Percentiles rank a stretch among this genome's conserved stretches.
Conservation (phyloP, 2,329 filamentous ascomycete species). For the Hypomyces rosellus region DNA sequence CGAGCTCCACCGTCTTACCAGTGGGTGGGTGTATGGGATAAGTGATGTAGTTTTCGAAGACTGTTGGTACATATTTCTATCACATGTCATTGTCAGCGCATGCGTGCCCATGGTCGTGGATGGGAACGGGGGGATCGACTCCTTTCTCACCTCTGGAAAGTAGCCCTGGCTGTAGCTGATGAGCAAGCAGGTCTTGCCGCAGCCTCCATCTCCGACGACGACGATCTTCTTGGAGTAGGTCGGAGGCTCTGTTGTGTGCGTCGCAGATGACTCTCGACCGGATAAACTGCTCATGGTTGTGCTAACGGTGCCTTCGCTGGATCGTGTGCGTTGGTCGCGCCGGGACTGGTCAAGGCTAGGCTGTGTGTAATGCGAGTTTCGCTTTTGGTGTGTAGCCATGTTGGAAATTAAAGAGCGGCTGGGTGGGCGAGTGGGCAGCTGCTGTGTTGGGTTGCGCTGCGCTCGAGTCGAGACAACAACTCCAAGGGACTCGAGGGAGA, state of each 20-base stretch:
- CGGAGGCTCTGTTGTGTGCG: constrained; percentile 82
- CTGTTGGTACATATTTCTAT: constrained; percentile 98
- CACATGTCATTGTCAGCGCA: not conserved
- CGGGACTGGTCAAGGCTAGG: constrained; percentile 32
- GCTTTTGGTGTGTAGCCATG: constrained; percentile 50
- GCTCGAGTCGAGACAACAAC: too few relatives aligned
- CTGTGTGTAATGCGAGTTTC: constrained; percentile 46
- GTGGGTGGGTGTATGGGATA: constrained; percentile 82
- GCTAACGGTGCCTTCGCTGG: constrained; percentile 86
- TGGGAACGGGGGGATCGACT: not conserved
- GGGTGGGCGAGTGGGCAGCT: too few relatives aligned
- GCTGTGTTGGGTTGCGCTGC: too few relatives aligned
- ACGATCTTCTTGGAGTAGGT: constrained; percentile 99
- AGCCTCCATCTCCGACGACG: constrained; percentile 94
- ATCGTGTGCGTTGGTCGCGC: constrained; percentile 52
- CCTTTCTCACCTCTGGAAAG: constrained; percentile 79
- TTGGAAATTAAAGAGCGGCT: not conserved
- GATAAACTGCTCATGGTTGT: constrained; percentile 72
- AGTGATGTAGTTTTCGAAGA: constrained; percentile 99
- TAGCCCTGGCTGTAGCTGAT: constrained; percentile 99
- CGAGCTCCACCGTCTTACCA: constrained; percentile 92
- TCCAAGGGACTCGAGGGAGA: too few relatives aligned
- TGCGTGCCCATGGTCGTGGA: not conserved
- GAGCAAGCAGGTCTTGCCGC: constrained; percentile 95
- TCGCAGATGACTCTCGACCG: constrained; percentile 70